Base-by-base conservation (phyloP, 2,329 filamentous ascomycete genomes). In the Fusarium oligoseptatum region DNA sequence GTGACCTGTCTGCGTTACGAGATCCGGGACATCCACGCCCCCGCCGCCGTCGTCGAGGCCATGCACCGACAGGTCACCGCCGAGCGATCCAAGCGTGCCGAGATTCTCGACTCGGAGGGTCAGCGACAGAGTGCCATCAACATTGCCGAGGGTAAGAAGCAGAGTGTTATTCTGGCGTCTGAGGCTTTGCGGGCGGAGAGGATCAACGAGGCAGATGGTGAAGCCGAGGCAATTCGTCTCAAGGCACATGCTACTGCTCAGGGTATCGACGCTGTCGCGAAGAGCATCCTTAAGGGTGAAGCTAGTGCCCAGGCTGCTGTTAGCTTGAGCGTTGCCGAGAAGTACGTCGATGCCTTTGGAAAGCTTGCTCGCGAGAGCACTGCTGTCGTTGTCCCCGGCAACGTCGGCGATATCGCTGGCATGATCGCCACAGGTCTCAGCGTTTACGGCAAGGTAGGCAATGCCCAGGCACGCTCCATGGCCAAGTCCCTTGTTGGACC, bases 31-130 rank as follows among this genome's bases (percentile, higher is more conserved):
- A 99, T 99, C 80, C 97, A 99, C 85, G 97, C 97, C 0, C 97
- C 97, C 2, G 94, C 92, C 36, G 93, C 93, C 60, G 97, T 99
- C 14, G 96, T 98, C 70, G 94, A 95, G 79, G 97, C 97, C 79
- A 99, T 99, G 97, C 97, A 99, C 87, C 91, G 97, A 74, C 96
- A 98, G 83, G 97, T 99, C 60, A 98, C 97, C 0, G 97, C 97
- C 20, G 97, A 99, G 87, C 93, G 97, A 48, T 97, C 94, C 80
- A 99, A 99, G 89, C 93, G 97, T 74, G 97, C 97, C 66, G 97
- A 99, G 86, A 99, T 99, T 79, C 88, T 99, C 57, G 97, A 99
- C 68, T 98, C 95, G 0, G 97, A 99, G 82, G 97, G 97, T 85
- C 97, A 99, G 85, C 90, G 97, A 73, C 97, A 99, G 86, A 96